Percentiles rank a stretch among this genome's conserved stretches.
These are phyloP conservation scores for Aspergillus ellipticus DNA, from an alignment of 495 filamentous ascomycete genomes.

Conservation along the genomic window DNA sequence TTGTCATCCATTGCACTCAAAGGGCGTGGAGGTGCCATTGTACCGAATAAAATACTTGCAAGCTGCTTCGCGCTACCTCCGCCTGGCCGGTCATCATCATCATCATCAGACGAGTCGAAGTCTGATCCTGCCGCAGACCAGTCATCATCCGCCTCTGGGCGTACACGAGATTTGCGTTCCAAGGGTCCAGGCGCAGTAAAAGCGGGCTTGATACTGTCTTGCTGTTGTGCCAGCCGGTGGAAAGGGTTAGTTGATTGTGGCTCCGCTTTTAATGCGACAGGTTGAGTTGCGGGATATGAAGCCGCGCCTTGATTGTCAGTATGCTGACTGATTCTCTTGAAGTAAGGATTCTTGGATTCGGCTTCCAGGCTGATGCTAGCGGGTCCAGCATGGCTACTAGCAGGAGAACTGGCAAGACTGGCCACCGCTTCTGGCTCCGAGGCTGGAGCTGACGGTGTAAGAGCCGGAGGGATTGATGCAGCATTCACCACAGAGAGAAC, in stretches of 20 bases:
- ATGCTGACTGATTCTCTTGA: slow-evolving; percentile 60
- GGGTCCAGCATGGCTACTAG: slow-evolving; percentile 25
- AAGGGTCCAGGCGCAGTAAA: slow-evolving; percentile 36
- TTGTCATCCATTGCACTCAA: slow-evolving; percentile 77
- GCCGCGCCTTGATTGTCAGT: slow-evolving; percentile 24
- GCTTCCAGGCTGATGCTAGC: slow-evolving; percentile 26
- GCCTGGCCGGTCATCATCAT: slow-evolving; percentile 69
- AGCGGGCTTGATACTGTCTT: slow-evolving; percentile 33
- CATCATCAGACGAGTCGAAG: slow-evolving; percentile 63
- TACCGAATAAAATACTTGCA: slow-evolving; percentile 90
- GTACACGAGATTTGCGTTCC: slow-evolving; percentile 49
- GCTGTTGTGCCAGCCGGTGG: slow-evolving; percentile 73
- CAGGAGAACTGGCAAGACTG: slow-evolving; percentile 25
- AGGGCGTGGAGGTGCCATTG: slow-evolving; percentile 92
- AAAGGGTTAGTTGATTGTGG: slow-evolving; percentile 87
- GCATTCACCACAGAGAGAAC: slow-evolving; percentile 44
- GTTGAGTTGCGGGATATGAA: slow-evolving; percentile 27
- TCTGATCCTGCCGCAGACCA: slow-evolving; percentile 85
- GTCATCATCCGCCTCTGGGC: slow-evolving; percentile 77
- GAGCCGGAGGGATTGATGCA: slow-evolving; percentile 41
- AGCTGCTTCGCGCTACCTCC: slow-evolving; percentile 84
- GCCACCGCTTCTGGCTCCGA: slow-evolving; percentile 23
- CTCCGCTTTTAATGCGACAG: slow-evolving; percentile 36
- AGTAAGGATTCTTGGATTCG: slow-evolving; percentile 68
- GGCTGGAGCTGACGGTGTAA: slow-evolving; percentile 35